Conservation (phyloP, 2,329 filamentous ascomycete species). For the Stenocarpella maydis region DNA sequence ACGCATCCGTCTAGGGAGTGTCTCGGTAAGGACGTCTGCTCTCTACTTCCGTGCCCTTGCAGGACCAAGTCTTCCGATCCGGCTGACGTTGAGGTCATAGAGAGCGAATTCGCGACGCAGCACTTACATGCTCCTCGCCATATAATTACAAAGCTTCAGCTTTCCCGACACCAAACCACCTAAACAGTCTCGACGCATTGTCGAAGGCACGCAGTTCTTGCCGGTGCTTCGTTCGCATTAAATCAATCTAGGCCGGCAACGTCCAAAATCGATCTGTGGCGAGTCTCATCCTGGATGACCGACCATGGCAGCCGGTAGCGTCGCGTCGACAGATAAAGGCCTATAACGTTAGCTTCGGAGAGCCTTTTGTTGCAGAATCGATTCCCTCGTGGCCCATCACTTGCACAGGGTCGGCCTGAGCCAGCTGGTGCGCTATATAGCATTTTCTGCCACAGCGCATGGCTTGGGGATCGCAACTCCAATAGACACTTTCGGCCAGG, state of each 20-base stretch:
- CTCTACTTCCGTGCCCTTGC: neutral
- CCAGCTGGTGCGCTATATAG: too few species aligned
- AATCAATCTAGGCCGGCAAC: neutral
- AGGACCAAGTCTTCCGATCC: neutral
- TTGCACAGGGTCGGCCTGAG: neutral
- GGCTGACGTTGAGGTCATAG: neutral
- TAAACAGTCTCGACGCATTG: conserved; percentile 25
- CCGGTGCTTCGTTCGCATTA: conserved; percentile 31
- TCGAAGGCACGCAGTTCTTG: conserved; percentile 23
- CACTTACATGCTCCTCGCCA: conserved; percentile 38
- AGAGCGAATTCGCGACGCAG: conserved; percentile 37
- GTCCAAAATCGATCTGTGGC: neutral
- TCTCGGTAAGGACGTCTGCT: neutral
- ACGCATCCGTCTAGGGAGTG: too few species aligned
- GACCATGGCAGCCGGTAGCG: too few species aligned
- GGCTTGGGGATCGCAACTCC: neutral
- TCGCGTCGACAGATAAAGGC: neutral
- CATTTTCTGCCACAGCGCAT: neutral
- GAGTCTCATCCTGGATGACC: neutral
- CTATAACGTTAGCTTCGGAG: neutral
- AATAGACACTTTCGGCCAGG: neutral
- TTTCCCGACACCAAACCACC: conserved; percentile 35
- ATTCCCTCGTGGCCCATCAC: neutral
- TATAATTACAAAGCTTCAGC: conserved; percentile 38
- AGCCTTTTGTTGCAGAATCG: neutral